Evolutionary conservation across 371 early-diverging fungal genomes (phyloP), one percentile per base, ranked within the genome.

Genomic region (Apophysomyces elegans): DNA sequence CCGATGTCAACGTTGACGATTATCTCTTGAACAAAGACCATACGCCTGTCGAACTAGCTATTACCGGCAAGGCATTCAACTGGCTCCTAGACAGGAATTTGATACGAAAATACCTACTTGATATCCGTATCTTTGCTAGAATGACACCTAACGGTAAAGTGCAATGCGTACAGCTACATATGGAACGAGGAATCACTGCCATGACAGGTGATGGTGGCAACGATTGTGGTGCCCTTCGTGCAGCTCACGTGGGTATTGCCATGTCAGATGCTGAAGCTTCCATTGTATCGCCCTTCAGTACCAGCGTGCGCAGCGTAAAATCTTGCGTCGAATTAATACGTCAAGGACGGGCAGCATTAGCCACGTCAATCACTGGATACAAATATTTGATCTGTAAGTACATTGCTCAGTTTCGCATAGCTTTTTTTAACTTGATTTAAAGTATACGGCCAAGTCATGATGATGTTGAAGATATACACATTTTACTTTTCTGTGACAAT

Each of bases 181-280:
- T 88, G 88, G 76, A 78, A 58, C 78, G 79, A 26, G 83, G 80
- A 32, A 80, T 90, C 39, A 90, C 90, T 35, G 91, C 87, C 43
- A 91, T 93, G 90, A 90, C 91, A 68, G 97, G 97, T 38, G 97
- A 96, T 79, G 97, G 97, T 60, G 94, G 90, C 35, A 96, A 96
- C 77, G 97, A 96, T 73, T 90, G 92, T 64, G 94, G 92, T 35
- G 97, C 96, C 7, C 74, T 96, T 47, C 89, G 90, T 58, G 90
- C 87, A 18, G 90, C 95, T 13, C 93, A 94, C 66, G 93, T 90
- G 11, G 95, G 96, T 36, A 70, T 96, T 21, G 91, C 95, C 9
- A 81, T 96, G 35, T 88, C 90, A 18, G 88, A 89, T 46, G 86
- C 92, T 39, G 93, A 91, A 69, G 87, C 92, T 0, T 90, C 87